Evolutionary conservation across 495 filamentous ascomycete species (phyloP), one percentile per base, ranked within the genome.

Genomic region (Aspergillus coremiiformis): DNA sequence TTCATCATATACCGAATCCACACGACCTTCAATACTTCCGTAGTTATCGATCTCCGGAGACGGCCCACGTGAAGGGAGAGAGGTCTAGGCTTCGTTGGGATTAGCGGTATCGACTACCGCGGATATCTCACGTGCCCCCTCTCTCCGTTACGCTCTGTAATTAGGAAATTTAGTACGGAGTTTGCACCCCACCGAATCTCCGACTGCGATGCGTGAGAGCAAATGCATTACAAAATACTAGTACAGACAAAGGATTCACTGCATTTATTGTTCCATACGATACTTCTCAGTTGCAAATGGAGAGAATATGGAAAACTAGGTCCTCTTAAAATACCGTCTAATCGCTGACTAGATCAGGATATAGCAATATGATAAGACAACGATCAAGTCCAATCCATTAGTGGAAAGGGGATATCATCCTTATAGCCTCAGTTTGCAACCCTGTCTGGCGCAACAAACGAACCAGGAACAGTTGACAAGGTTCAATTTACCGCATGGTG

Each of bases 21-120:
- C 23, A 14, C 21, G 21, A 32, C n/a, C 17, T 5, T 21, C 37
- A 41, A 41, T 41, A 41, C 37, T 27, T 29, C 39, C 26, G 27
- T 20, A 49, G 43, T 42, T n/a, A n/a, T 46, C 5, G 43, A 52
- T 57, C 54, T 52, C 54, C 53, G 53, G 46, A 11, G 24, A 41
- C 24, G 43, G 43, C 32, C 51, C 51, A 53, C 54, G 49, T 52
- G 49, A 52, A 47, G 43, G 39, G 44, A 22, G 27, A 47, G n/a
- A 17, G 5, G 27, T 19, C 44, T 26, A 47, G 44, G 39, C 46
- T 47, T 22, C 4, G 30, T 41, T 42, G n/a, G 47, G 53, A n/a
- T 32, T 45, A 50, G 46, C 27, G 24, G 22, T 9, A 41, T 21
- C 15, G 5, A 17, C 17, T 41, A 3, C 37, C 17, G n/a, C 37